Conservation (phyloP, 2,329 filamentous ascomycete species). For the Aspergillus neoniger region DNA sequence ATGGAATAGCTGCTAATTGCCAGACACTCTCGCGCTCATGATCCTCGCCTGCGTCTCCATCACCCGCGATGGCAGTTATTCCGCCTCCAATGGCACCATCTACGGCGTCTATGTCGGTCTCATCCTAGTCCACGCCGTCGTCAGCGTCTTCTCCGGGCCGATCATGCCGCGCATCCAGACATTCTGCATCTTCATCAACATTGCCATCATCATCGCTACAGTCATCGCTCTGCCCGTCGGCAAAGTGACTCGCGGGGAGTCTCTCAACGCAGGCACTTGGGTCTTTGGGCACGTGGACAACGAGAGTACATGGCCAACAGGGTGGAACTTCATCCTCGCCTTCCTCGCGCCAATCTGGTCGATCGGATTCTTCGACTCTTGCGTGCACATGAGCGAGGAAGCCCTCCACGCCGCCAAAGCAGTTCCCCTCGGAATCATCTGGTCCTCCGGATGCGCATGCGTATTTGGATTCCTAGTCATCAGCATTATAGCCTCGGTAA, state of each 20-base stretch:
- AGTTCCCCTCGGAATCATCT: constrained; percentile 62
- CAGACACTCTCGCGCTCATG: constrained; percentile 35
- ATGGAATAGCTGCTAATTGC: not conserved
- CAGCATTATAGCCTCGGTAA: constrained; percentile 60
- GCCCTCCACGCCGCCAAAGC: constrained; percentile 61
- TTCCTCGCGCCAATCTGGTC: constrained; percentile 67
- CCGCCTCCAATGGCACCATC: constrained; percentile 56
- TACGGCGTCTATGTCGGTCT: constrained; percentile 60
- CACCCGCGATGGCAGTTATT: constrained; percentile 58
- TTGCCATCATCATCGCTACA: constrained; percentile 58
- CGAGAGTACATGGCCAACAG: constrained; percentile 58
- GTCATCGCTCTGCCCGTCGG: constrained; percentile 61
- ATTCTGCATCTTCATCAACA: constrained; percentile 57
- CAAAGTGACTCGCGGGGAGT: constrained; percentile 32
- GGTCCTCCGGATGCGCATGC: constrained; percentile 53
- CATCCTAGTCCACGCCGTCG: constrained; percentile 57
- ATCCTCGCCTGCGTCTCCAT: constrained; percentile 59
- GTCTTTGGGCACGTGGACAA: constrained; percentile 62
- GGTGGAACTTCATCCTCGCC: constrained; percentile 61
- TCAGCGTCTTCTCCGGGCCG: constrained; percentile 55
- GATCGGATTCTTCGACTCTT: constrained; percentile 56
- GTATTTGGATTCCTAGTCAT: constrained; percentile 60
- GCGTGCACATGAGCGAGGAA: constrained; percentile 63
- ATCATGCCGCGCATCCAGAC: constrained; percentile 63
- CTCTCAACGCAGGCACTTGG: constrained; percentile 45